Evolutionary conservation across 805 yeast genomes (phyloP).

Genomic region (Lachancea nothofagi): DNA sequence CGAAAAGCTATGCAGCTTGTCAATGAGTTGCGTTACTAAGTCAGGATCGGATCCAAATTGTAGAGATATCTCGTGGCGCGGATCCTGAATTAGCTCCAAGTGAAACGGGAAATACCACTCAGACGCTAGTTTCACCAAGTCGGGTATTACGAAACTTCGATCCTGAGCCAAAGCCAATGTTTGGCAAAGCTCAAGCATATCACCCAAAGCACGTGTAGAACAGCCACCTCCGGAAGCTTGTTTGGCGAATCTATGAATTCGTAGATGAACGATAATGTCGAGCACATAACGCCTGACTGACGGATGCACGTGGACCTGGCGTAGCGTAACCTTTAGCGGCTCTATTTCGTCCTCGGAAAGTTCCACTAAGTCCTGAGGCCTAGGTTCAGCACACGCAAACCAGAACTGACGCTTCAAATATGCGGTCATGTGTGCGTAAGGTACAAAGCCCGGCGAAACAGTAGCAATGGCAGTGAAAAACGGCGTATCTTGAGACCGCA

Average conservation of each 20-base stretch:
- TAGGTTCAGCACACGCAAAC: constrained; percentile 24
- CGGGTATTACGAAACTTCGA: constrained; percentile 45
- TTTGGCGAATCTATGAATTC: constrained; percentile 51
- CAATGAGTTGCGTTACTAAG: constrained; percentile 24
- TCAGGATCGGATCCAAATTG: constrained; percentile 29
- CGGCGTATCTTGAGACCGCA: constrained; percentile 3
- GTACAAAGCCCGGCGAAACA: constrained; percentile 7
- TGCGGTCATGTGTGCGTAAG: constrained; percentile 8
- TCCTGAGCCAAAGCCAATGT: constrained; percentile 37
- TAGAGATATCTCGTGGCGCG: constrained; percentile 29
- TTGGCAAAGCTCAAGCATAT: constrained; percentile 38
- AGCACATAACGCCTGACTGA: constrained; percentile 51
- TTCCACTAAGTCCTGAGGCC: constrained; percentile 1
- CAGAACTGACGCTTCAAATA: constrained; percentile 39
- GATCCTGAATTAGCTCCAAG: constrained; percentile 43
- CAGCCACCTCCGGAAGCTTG: constrained; percentile 42
- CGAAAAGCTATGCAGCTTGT: constrained; percentile 19
- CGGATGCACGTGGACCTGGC: constrained; percentile 35
- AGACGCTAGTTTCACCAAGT: constrained; percentile 45
- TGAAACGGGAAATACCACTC: constrained; percentile 44
- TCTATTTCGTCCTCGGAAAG: neutral
- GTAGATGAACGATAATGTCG: constrained; percentile 49
- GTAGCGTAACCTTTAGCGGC: constrained; percentile 1
- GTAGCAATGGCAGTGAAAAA: constrained; percentile 8
- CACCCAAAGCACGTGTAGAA: constrained; percentile 42